Conservation (phyloP, 805 yeast genomes). For the Metschnikowia amazonensis region DNA sequence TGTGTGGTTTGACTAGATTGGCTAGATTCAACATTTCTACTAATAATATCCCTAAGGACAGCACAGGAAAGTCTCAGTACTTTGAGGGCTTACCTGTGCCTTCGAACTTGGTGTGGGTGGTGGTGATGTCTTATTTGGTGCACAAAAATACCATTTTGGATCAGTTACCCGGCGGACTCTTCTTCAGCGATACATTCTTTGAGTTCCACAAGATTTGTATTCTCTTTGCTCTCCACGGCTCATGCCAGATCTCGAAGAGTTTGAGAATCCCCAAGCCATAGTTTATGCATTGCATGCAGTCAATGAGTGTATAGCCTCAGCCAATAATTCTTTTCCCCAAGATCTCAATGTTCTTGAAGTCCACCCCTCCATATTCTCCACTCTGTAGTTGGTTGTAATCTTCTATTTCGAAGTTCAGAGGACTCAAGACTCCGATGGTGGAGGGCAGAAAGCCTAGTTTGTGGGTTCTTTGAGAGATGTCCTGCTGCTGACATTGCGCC, state of each 20-base stretch:
- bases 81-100: slow-evolving; percentile 98
- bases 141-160: slow-evolving; percentile 46
- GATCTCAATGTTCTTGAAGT: slow-evolving; percentile 23
- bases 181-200: slow-evolving; percentile 49
- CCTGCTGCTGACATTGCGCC: slow-evolving; percentile 30
- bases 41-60: slow-evolving; percentile 86
- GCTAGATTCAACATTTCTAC: slow-evolving; percentile 96
- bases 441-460: slow-evolving; percentile 22
- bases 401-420: slow-evolving; percentile 29
- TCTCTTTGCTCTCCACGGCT: slow-evolving; percentile 74
- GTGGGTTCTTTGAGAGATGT: slow-evolving; percentile 32
- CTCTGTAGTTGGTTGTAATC: slow-evolving; percentile 25
- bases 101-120: slow-evolving; percentile 72
- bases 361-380: slow-evolving; percentile 24
- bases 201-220: slow-evolving; percentile 74
- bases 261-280: slow-evolving; percentile 86
- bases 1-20: slow-evolving; percentile 89
- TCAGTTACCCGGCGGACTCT: slow-evolving; percentile 62
- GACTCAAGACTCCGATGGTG: slow-evolving; percentile 38
- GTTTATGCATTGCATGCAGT: neutral
- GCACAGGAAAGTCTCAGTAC: slow-evolving; percentile 78
- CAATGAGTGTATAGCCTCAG: neutral
- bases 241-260: slow-evolving; percentile 87
- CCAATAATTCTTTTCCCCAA: slow-evolving; percentile 3
- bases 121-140: slow-evolving; percentile 66